Evolutionary conservation across 495 filamentous ascomycete species (phyloP), one percentile per base, ranked within the genome.

Genomic region (Parathielavia hyrcaniae): DNA sequence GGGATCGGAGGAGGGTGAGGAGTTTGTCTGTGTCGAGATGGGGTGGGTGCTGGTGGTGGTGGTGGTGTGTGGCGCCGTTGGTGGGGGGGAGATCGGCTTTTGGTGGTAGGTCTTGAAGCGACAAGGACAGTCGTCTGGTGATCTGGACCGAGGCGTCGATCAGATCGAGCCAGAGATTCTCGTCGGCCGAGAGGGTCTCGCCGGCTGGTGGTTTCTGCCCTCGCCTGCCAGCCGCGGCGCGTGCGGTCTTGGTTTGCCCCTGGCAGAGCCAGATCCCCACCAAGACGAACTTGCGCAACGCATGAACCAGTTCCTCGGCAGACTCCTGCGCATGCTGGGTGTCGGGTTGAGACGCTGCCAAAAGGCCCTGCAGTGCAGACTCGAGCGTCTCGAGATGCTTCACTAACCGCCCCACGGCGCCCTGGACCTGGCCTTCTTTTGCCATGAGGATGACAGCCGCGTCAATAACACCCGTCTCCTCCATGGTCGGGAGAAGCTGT

Each of bases 191-290:
- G 11, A 98, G 80, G 10, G 80, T 76, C 51, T 83, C 81, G 32
- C 85, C 79, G 20, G 81, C 65, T 5, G 77, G 71, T 1, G 75
- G 65, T 64, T 73, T 70, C 63, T 82, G 79, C 36, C 73, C 66
- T 53, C 74, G 71, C 23, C 67, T 64, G 14, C 67, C 50, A 22
- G 32, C 48, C 1, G 51, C 65, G 9, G 65, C 65, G 22, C 61
- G 63, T 16, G 76, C 70, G 1, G 80, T 82, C 64, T 86, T 90
- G 51, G 81, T 91, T 71, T 97, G 91, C 36, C 88, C 86, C 72
- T 93, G 90, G 64, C 93, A 97, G 22, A 98, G 79, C 93, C 93
- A 98, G 20, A 91, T 89, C 32, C 93, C 93, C 20, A 98, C 90
- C 50, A 88, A 83, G 0, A 84, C 80, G 69, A 95, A 97, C 67